Percentiles rank a stretch among this genome's conserved stretches.
Evolutionary conservation across 208 protist genomes (phyloP).

Genomic region (Tritrichomonas musculus): DNA sequence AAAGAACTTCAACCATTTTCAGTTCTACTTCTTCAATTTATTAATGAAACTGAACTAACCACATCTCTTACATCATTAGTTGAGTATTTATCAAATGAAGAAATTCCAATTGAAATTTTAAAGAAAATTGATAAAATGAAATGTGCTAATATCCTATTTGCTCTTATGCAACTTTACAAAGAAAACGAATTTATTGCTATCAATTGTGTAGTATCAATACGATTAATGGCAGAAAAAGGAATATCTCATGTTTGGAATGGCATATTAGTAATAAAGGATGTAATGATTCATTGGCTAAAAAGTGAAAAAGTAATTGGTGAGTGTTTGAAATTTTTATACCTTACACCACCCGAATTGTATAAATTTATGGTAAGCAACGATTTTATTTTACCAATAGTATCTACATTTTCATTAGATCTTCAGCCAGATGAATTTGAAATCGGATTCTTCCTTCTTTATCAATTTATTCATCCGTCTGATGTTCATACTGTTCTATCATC

Average conservation of each 20-base stretch:
- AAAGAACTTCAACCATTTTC: background rate
- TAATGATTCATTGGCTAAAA: background rate
- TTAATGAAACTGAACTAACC: background rate
- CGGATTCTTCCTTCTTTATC: background rate
- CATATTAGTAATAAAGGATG: background rate
- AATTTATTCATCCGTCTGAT: background rate
- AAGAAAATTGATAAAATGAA: background rate
- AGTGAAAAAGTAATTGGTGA: background rate
- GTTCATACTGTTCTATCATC: background rate
- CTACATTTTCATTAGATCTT: background rate
- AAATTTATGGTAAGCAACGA: background rate
- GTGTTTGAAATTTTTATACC: background rate
- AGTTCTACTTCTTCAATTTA: background rate
- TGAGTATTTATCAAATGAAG: background rate
- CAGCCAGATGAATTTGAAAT: background rate
- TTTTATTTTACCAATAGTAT: background rate
- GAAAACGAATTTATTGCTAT: background rate
- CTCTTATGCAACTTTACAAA: background rate
- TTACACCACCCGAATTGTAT: background rate
- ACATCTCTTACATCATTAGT: background rate
- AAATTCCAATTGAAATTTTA: background rate
- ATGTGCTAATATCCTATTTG: background rate
- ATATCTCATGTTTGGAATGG: background rate
- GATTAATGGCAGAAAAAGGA: background rate
- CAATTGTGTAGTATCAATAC: background rate